These are phyloP conservation scores for Colletotrichum salicis DNA, from an alignment of 2,329 filamentous ascomycete species.

Conservation along the genomic window DNA sequence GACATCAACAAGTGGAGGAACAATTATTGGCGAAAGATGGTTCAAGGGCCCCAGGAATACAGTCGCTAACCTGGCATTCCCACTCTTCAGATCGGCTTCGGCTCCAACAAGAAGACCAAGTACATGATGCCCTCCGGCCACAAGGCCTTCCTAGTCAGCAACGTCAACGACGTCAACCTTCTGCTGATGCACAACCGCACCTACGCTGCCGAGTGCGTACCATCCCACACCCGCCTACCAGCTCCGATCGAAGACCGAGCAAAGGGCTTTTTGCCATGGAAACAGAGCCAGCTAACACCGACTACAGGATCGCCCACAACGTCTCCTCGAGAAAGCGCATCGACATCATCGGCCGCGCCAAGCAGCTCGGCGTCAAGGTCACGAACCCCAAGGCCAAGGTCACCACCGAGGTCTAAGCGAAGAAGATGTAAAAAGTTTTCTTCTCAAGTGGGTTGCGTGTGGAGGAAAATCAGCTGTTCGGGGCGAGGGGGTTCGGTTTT, in stretches of 20 bases:
- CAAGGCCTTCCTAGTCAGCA: slow-evolving; percentile 99
- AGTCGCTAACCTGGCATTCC: slow-evolving; percentile 17
- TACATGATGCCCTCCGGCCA: slow-evolving; percentile 99
- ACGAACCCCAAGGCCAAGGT: slow-evolving; percentile 99
- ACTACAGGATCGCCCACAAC: slow-evolving; percentile 88
- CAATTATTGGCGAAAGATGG: slow-evolving; percentile 22
- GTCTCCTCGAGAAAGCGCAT: slow-evolving; percentile 99
- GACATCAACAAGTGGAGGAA: slow-evolving; percentile 30
- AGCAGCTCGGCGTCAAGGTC: slow-evolving; percentile 99
- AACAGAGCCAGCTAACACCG: slow-evolving; percentile 36
- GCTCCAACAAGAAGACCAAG: slow-evolving; percentile 99
- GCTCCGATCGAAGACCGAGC: not conserved
- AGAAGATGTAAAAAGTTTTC: not conserved
- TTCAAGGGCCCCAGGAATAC: not conserved
- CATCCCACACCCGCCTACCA: not conserved
- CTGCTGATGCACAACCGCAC: slow-evolving; percentile 99
- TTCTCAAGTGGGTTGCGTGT: slow-evolving; percentile 7
- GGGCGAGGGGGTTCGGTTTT: slow-evolving; percentile 28
- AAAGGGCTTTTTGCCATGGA: not conserved
- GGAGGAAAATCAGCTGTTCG: slow-evolving; percentile 17
- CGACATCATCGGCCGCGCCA: slow-evolving; percentile 96
- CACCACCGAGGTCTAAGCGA: slow-evolving; percentile 85
- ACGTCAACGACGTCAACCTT: slow-evolving; percentile 93
- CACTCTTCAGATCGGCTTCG: slow-evolving; percentile 86
- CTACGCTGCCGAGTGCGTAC: slow-evolving; percentile 95